A percentile compares a stretch with the other conserved stretches of the same genome.
phyloP scores from a whole-genome alignment of 306 rosid genomes.

The Fragaria vesca region DNA sequence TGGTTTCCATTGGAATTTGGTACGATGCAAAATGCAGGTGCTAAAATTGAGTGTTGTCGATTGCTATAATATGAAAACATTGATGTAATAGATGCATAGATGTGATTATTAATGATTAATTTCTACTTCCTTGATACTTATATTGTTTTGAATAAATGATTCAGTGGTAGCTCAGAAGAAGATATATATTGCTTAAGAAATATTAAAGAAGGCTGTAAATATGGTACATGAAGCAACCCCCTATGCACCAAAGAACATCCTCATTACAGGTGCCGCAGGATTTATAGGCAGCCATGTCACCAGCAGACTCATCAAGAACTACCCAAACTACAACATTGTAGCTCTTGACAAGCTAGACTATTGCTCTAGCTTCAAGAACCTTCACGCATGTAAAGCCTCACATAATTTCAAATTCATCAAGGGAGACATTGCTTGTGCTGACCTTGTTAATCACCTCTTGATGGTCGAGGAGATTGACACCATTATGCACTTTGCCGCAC shows the following conservation, averaged over 20 bases:
- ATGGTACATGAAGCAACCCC: conserved; percentile 32
- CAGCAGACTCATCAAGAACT: conserved; percentile 44
- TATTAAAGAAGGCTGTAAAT: conserved; percentile 25
- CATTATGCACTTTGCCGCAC: conserved; percentile 79
- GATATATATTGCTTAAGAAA: background rate
- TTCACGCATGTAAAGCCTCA: conserved; percentile 41
- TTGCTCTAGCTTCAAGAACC: conserved; percentile 61
- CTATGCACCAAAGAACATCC: conserved; percentile 61
- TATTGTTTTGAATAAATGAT: background rate
- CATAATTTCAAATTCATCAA: conserved; percentile 61
- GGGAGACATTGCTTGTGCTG: conserved; percentile 60
- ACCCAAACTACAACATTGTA: conserved; percentile 55
- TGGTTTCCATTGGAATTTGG: background rate
- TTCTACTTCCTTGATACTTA: background rate
- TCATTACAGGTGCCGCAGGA: conserved; percentile 71
- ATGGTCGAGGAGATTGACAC: conserved; percentile 66
- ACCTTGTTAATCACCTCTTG: conserved; percentile 54
- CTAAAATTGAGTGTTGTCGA: background rate
- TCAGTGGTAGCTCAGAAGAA: background rate
- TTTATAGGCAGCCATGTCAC: conserved; percentile 78
- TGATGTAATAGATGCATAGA: background rate
- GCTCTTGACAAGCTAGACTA: conserved; percentile 75
- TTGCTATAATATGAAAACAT: background rate
- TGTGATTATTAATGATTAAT: background rate
- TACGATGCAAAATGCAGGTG: background rate